These are phyloP conservation scores for Teunomyces atbi DNA, from an alignment of 805 yeast species.

Conservation along the genomic window DNA sequence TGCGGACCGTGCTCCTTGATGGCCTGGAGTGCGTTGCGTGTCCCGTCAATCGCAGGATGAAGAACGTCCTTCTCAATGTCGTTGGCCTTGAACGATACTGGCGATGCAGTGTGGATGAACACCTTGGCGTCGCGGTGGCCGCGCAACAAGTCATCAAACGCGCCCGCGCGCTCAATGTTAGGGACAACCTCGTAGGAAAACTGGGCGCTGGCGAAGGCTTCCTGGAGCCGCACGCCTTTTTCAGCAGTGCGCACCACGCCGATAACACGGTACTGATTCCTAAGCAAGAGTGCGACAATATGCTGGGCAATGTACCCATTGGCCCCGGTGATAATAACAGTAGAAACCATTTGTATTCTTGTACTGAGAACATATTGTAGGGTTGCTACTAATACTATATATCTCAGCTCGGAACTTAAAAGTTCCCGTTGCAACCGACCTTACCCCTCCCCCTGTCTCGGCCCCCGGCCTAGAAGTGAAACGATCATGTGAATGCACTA, in stretches of 20 bases:
- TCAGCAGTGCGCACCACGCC: conserved; percentile 47
- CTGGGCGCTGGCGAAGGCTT: conserved; percentile 14
- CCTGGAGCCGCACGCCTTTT: conserved; percentile 18
- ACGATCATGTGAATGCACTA: background rate
- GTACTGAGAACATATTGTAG: too few relatives aligned
- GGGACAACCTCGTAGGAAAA: conserved; percentile 43
- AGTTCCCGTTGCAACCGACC: too few relatives aligned
- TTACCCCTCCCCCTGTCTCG: too few relatives aligned
- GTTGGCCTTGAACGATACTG: conserved; percentile 45
- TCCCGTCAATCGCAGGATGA: conserved; percentile 57
- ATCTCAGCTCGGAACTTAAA: background rate
- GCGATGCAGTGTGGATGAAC: conserved; percentile 63
- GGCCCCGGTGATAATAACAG: conserved; percentile 48
- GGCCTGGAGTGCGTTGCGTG: conserved; percentile 51
- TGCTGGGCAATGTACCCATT: conserved; percentile 54
- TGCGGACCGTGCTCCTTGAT: conserved; percentile 42
- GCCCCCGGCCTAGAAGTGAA: too few relatives aligned
- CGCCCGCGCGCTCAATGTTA: conserved; percentile 46
- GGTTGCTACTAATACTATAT: too few relatives aligned
- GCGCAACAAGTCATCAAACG: conserved; percentile 46
- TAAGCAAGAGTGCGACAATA: conserved; percentile 40
- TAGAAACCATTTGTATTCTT: background rate
- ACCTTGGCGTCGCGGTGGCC: conserved; percentile 50
- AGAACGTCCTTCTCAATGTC: conserved; percentile 51
- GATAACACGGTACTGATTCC: conserved; percentile 43